Evolutionary conservation across 352 stramenopile genomes (phyloP).

Genomic region (Globisporangium echinulatum): DNA sequence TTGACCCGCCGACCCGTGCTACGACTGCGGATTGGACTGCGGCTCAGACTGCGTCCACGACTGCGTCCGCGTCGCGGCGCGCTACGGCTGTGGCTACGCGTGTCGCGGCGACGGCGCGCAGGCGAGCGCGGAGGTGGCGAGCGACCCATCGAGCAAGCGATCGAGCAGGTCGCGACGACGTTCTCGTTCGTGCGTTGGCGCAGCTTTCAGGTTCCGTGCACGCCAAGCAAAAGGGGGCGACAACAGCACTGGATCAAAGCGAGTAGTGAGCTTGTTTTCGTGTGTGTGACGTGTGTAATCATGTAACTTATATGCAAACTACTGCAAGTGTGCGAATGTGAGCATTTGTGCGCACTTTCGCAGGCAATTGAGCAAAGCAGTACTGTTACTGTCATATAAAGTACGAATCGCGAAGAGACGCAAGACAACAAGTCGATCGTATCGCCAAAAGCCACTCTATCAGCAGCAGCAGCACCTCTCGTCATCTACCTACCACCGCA

Average conservation of each 20-base stretch:
- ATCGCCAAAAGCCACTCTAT: too few species aligned
- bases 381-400: not conserved
- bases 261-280: too few species aligned
- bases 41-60: conserved; percentile 6
- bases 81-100: not conserved
- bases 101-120: conserved; percentile 1
- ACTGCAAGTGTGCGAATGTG: too few species aligned
- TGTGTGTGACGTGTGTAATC: too few species aligned
- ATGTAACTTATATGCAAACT: too few species aligned
- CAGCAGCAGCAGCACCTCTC: not conserved
- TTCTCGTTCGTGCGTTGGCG: too few species aligned
- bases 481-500: too few species aligned
- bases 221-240: not conserved
- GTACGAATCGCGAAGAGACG: conserved; percentile 13
- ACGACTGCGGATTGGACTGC: not conserved
- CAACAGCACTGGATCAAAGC: too few species aligned
- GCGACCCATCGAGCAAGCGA: conserved; percentile 1
- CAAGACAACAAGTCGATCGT: not conserved
- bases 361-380: too few species aligned
- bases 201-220: too few species aligned
- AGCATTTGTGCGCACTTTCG: too few species aligned
- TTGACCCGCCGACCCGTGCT: not conserved
- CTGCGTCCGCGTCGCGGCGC: conserved; percentile 1
- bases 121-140: not conserved
- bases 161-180: not conserved